phyloP scores from a whole-genome alignment of 2,329 filamentous ascomycete species.

The Thelonectria rubi region DNA sequence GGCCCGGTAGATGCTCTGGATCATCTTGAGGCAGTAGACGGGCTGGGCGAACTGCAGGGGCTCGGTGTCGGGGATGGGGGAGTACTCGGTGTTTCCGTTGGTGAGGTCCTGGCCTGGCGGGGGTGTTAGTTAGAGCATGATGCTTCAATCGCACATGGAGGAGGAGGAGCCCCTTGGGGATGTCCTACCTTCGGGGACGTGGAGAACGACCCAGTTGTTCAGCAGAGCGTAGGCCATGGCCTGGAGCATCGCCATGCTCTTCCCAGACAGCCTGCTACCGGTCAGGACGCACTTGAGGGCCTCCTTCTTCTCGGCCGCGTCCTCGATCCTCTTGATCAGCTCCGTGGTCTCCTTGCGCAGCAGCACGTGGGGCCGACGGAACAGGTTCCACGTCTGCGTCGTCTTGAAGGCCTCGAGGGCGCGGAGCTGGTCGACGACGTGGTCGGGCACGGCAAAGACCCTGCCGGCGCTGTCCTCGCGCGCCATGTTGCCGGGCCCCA shows the following conservation, averaged over 20 bases:
- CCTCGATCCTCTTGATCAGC: conserved; percentile 70
- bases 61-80: conserved; percentile 68
- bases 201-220: conserved; percentile 88
- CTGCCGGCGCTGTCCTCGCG: conserved; percentile 66
- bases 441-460: conserved; percentile 74
- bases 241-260: conserved; percentile 87
- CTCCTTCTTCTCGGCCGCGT: conserved; percentile 61
- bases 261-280: conserved; percentile 80
- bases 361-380: conserved; percentile 81
- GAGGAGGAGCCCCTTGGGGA: not conserved
- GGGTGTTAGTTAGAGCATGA: conserved; percentile 11
- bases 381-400: conserved; percentile 87
- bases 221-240: conserved; percentile 82
- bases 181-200: conserved; percentile 83
- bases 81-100: conserved; percentile 83
- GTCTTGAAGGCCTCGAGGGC: conserved; percentile 91
- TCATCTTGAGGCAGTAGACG: conserved; percentile 76
- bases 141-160: too few species aligned
- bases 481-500: conserved; percentile 65
- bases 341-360: conserved; percentile 81
- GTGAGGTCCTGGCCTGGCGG: conserved; percentile 76
- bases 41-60: conserved; percentile 78
- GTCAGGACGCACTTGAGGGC: conserved; percentile 73
- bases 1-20: conserved; percentile 76
- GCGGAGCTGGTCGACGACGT: conserved; percentile 80